Evolutionary conservation across 116 monocot genomes (phyloP).

Genomic region (Papilionanthe hybrid): DNA sequence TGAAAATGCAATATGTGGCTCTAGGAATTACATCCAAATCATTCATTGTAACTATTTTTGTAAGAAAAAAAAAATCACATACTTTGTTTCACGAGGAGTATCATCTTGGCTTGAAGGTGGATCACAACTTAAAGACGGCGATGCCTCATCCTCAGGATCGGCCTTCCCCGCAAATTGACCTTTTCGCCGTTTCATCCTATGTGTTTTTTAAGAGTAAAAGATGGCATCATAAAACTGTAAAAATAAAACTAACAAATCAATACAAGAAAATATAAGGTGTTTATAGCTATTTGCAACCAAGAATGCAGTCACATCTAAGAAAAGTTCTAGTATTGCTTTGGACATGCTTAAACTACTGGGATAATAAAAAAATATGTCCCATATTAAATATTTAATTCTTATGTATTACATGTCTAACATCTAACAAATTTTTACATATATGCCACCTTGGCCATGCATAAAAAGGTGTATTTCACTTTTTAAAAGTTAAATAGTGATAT

Average conservation of each 20-base stretch:
- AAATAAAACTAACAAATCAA: neutral
- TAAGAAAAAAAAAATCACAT: slow-evolving; percentile 8
- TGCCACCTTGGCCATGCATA: too few relatives aligned
- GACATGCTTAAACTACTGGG: neutral
- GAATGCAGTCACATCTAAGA: neutral
- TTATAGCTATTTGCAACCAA: neutral
- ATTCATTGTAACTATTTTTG: neutral
- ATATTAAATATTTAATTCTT: neutral
- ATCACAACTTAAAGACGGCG: slow-evolving; percentile 41
- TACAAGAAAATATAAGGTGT: neutral
- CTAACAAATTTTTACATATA: too few relatives aligned
- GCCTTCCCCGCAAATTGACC: slow-evolving; percentile 85
- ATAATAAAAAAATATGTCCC: neutral
- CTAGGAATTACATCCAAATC: neutral
- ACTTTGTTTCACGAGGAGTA: slow-evolving; percentile 51
- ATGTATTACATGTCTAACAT: too few relatives aligned
- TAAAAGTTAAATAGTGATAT: too few relatives aligned
- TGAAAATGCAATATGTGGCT: too few relatives aligned
- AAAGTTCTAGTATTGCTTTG: neutral
- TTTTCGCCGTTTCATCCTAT: slow-evolving; percentile 79
- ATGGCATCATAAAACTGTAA: neutral
- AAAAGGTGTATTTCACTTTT: too few relatives aligned
- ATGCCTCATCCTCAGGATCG: slow-evolving; percentile 35
- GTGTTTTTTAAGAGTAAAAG: slow-evolving; percentile 8
- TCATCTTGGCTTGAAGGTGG: slow-evolving; percentile 42